These are phyloP conservation scores for slime mould (Dictyostelium discoideum) DNA, from an alignment of 78 protist species.

Conservation along the genomic window DNA sequence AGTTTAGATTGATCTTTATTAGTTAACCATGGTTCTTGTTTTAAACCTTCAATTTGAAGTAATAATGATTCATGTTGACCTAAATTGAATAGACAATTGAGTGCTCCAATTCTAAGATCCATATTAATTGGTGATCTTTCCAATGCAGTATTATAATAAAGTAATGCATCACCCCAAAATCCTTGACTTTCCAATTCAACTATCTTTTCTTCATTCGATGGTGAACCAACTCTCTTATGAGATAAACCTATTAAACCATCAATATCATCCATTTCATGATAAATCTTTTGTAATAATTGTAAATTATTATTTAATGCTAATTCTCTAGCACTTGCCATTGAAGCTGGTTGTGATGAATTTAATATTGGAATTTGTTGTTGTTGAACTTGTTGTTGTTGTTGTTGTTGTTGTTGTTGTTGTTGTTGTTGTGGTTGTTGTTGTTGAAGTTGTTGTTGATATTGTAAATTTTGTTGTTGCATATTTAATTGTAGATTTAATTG, in stretches of 20 bases:
- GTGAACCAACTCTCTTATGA: not conserved
- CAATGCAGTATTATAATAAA: constrained; percentile 45
- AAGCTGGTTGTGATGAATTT: not conserved
- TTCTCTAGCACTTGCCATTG: not conserved
- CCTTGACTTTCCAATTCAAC: constrained; percentile 61
- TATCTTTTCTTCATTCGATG: constrained; percentile 36
- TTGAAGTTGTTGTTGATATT: not conserved
- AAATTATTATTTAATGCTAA: constrained; percentile 20
- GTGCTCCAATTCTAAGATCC: constrained; percentile 11
- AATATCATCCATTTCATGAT: constrained; percentile 56
- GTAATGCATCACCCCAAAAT: constrained; percentile 41
- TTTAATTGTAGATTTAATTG: not conserved
- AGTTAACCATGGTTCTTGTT: not conserved
- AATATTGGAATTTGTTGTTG: not conserved
- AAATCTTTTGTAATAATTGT: constrained; percentile 22
- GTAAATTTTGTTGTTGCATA: not conserved
- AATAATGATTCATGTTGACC: constrained; percentile 59
- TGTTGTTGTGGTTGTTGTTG: not conserved
- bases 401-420: not conserved
- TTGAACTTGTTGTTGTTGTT: not conserved
- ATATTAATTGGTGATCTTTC: not conserved
- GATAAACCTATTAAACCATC: constrained; percentile 55
- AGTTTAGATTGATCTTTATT: not conserved
- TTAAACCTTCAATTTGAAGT: constrained; percentile 36
- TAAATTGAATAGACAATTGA: constrained; percentile 33